Conservation (phyloP, 148 eudicot genomes). For the Fagopyrum tataricum region DNA sequence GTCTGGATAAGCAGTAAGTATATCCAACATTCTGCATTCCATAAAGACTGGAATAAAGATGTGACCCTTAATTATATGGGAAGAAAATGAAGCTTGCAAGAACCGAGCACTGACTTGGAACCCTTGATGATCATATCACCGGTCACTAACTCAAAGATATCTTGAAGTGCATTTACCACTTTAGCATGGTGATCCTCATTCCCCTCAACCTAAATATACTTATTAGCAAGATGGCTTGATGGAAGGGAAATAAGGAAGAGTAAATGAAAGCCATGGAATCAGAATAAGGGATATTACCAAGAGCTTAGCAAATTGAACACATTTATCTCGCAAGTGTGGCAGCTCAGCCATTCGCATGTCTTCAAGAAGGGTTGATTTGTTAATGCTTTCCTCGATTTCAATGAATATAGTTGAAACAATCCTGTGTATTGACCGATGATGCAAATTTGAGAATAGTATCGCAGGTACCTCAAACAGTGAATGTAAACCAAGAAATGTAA, state of each 20-base stretch:
- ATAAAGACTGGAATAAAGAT: background rate
- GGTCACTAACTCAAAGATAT: constrained; percentile 84
- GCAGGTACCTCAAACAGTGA: background rate
- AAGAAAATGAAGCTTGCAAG: constrained; percentile 12
- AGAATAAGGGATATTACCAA: constrained; percentile 43
- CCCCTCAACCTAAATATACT: constrained; percentile 53
- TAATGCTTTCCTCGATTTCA: constrained; percentile 79
- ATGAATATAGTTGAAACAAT: constrained; percentile 49
- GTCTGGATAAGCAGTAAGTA: constrained; percentile 37
- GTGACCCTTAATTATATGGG: background rate
- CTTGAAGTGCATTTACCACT: constrained; percentile 86
- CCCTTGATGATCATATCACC: constrained; percentile 69
- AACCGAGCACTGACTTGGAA: constrained; percentile 54
- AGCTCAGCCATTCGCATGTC: constrained; percentile 59
- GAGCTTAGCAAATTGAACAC: constrained; percentile 55
- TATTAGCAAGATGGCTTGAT: constrained; percentile 10
- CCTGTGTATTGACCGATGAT: constrained; percentile 26
- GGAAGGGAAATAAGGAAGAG: constrained; percentile 8
- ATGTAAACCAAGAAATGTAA: background rate
- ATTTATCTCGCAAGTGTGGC: constrained; percentile 59
- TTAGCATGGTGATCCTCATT: constrained; percentile 40
- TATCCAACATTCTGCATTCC: constrained; percentile 54
- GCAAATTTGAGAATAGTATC: background rate
- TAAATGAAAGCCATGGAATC: background rate
- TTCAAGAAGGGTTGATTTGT: constrained; percentile 52